phyloP scores from a whole-genome alignment of 164 flowering plant species.

The Protea cynaroides region DNA sequence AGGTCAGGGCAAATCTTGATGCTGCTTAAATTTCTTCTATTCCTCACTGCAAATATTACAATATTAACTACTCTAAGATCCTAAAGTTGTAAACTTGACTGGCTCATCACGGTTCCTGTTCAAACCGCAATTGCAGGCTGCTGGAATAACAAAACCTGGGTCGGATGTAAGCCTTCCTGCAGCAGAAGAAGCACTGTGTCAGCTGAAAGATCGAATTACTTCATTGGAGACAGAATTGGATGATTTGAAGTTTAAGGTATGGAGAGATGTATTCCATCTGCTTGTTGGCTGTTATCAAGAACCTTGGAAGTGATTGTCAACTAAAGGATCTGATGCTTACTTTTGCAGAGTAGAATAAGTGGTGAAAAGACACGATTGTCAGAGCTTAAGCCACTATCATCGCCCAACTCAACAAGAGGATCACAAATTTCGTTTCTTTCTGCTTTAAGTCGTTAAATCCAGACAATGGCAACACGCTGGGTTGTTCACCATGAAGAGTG shows the following conservation, averaged over 20 bases:
- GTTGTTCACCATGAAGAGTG: not conserved
- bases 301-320: not conserved
- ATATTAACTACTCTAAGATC: not conserved
- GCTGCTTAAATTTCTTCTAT: not conserved
- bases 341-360: conserved; percentile 46
- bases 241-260: conserved; percentile 63
- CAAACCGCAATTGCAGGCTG: conserved; percentile 44
- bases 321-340: not conserved
- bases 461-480: not conserved
- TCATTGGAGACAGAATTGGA: conserved; percentile 57
- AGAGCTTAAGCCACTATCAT: conserved; percentile 47
- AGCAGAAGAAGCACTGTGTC: conserved; percentile 74
- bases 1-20: conserved; percentile 35
- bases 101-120: not conserved
- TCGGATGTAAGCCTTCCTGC: conserved; percentile 39
- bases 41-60: not conserved
- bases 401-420: conserved; percentile 32
- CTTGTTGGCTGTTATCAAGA: not conserved
- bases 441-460: conserved; percentile 40
- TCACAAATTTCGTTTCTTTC: conserved; percentile 45
- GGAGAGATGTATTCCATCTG: not conserved
- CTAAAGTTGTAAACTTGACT: not conserved
- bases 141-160: conserved; percentile 56
- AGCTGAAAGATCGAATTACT: conserved; percentile 38
- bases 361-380: conserved; percentile 54